Percentiles rank a stretch among this genome's conserved stretches.
Conservation (phyloP, 345 rosid genomes). For the Aurinia saxatilis region DNA sequence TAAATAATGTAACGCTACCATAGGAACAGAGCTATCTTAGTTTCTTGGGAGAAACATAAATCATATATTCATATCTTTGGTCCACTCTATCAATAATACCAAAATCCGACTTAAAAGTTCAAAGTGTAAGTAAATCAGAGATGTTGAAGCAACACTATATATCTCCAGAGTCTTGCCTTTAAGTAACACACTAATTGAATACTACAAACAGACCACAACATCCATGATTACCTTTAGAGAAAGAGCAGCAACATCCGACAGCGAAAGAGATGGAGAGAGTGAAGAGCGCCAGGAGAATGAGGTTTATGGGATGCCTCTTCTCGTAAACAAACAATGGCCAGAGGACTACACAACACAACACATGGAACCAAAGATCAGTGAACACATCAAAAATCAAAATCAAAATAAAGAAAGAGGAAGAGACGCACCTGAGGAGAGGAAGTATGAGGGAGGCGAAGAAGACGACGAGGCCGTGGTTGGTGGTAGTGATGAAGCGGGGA, state of each 20-base stretch:
- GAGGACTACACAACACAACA: constrained; percentile 33
- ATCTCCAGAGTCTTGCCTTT: neutral
- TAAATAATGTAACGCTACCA: neutral
- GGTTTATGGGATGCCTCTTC: constrained; percentile 52
- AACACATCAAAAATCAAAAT: neutral
- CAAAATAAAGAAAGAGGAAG: too few species aligned
- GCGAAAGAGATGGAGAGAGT: constrained; percentile 42
- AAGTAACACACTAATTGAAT: too few species aligned
- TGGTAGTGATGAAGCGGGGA: constrained; percentile 32
- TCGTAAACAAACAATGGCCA: constrained; percentile 38
- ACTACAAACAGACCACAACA: neutral
- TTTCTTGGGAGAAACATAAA: neutral
- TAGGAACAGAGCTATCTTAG: neutral
- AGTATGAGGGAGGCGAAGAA: constrained; percentile 30
- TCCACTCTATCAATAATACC: neutral
- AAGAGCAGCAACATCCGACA: constrained; percentile 50
- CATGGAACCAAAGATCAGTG: neutral
- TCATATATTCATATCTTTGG: neutral
- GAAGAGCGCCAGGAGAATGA: constrained; percentile 42
- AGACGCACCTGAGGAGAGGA: constrained; percentile 37
- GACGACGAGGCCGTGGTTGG: constrained; percentile 30
- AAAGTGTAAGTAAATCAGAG: neutral
- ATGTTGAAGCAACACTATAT: neutral
- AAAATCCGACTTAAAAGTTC: neutral
- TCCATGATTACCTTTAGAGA: constrained; percentile 39